Conservation (phyloP, 2,329 filamentous ascomycete genomes). For the Curvularia sp. region DNA sequence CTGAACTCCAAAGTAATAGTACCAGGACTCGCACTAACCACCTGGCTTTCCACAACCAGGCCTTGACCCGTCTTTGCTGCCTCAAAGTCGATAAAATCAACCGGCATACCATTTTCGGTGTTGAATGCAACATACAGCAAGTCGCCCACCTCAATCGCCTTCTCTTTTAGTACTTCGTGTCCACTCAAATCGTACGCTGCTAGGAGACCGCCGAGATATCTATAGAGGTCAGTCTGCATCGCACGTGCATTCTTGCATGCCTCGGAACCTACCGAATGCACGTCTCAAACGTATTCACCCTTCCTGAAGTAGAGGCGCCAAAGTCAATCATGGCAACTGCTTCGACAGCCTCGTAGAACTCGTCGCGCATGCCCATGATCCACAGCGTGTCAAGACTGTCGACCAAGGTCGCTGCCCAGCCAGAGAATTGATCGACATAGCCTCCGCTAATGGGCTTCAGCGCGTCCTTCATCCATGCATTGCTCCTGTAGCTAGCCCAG, state of each 20-base stretch:
- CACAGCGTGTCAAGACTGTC: conserved; percentile 57
- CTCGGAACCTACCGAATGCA: conserved; percentile 49
- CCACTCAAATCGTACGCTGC: conserved; percentile 49
- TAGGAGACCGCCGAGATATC: conserved; percentile 46
- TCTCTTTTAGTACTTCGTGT: conserved; percentile 44
- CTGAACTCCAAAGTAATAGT: conserved; percentile 53
- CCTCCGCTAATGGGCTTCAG: conserved; percentile 52
- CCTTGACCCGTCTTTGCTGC: conserved; percentile 38
- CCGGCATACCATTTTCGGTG: conserved; percentile 53
- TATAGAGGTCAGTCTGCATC: not conserved
- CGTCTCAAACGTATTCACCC: conserved; percentile 60
- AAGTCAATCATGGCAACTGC: conserved; percentile 57
- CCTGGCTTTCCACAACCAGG: conserved; percentile 48
- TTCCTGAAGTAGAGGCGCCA: conserved; percentile 45
- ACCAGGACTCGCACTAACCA: conserved; percentile 57
- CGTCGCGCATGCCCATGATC: conserved; percentile 58
- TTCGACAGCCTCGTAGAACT: conserved; percentile 56
- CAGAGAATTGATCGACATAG: conserved; percentile 53
- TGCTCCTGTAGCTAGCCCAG: conserved; percentile 54
- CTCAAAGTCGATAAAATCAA: conserved; percentile 53
- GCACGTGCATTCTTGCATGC: not conserved
- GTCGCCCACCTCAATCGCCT: conserved; percentile 48
- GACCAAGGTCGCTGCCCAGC: conserved; percentile 58
- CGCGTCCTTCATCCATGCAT: conserved; percentile 58
- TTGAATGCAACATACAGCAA: conserved; percentile 58